phyloP scores from a whole-genome alignment of 495 filamentous ascomycete genomes.

The Arthonia radiata region DNA sequence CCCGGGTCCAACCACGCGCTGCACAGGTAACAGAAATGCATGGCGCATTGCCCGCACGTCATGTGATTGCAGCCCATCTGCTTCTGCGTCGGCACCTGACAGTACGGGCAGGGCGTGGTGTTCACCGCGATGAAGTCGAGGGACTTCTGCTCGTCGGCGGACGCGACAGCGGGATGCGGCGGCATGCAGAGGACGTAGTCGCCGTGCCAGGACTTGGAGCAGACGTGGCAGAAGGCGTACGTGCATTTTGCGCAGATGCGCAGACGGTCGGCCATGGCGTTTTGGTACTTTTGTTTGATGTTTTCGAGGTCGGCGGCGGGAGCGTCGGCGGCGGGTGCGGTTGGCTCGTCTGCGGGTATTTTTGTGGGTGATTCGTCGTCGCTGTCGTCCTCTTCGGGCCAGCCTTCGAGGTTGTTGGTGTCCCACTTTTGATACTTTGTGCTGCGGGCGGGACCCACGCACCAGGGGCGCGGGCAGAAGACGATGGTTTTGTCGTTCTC shows the following conservation, averaged over 20 bases:
- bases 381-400: conserved; percentile 18
- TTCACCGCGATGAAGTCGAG: conserved; percentile 55
- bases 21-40: conserved; percentile 94
- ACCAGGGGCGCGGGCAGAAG: conserved; percentile 89
- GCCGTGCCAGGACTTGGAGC: conserved; percentile 68
- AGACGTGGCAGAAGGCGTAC: conserved; percentile 73
- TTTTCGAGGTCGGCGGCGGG: no score
- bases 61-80: conserved; percentile 94
- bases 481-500: conserved; percentile 78
- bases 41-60: conserved; percentile 70
- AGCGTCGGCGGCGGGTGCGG: conserved; percentile 11
- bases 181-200: conserved; percentile 39
- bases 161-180: conserved; percentile 35
- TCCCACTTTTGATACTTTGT: conserved; percentile 48
- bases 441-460: conserved; percentile 68
- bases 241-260: conserved; percentile 70
- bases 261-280: conserved; percentile 40
- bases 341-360: conserved; percentile 10
- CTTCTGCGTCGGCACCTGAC: conserved; percentile 65
- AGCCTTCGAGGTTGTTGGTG: conserved; percentile 1
- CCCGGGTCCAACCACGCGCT: conserved; percentile 52
- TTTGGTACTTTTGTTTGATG: no score
- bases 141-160: conserved; percentile 61
- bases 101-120: conserved; percentile 79
- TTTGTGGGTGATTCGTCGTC: conserved; percentile 3